Percentiles rank a stretch among this genome's conserved stretches.
phyloP scores from a whole-genome alignment of 805 yeast species.

The Tanozyma kutaoensis region DNA sequence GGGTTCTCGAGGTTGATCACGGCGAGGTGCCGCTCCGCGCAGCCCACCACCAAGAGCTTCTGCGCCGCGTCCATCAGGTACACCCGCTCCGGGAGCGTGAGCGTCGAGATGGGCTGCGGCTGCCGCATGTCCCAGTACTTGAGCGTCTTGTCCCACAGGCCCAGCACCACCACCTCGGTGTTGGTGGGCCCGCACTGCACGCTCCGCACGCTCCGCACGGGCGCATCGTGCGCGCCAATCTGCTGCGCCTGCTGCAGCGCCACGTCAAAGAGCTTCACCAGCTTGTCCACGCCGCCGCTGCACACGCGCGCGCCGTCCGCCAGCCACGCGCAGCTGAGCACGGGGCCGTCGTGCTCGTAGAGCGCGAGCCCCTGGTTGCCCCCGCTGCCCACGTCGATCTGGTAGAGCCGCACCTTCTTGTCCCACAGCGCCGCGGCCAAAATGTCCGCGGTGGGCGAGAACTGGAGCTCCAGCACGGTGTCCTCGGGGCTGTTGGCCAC shows the following conservation, averaged over 20 bases:
- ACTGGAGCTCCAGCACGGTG: constrained; percentile 69
- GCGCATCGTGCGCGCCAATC: constrained; percentile 74
- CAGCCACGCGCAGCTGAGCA: constrained; percentile 70
- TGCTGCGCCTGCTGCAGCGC: constrained; percentile 73
- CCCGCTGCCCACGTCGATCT: constrained; percentile 59
- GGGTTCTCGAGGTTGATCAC: constrained; percentile 77
- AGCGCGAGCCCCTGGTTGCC: constrained; percentile 79
- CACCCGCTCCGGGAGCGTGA: constrained; percentile 80
- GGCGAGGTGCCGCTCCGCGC: constrained; percentile 78
- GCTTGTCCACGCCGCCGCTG: constrained; percentile 86
- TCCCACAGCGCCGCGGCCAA: constrained; percentile 89
- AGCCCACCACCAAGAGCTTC: constrained; percentile 79
- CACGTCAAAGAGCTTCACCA: constrained; percentile 71
- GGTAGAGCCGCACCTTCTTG: constrained; percentile 85
- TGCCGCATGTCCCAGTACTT: constrained; percentile 91
- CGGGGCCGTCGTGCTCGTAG: constrained; percentile 85
- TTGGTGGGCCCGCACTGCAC: constrained; percentile 81
- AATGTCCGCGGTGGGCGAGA: constrained; percentile 77
- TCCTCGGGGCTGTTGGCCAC: constrained; percentile 84
- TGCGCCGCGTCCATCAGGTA: constrained; percentile 79
- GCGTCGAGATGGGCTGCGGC: constrained; percentile 68
- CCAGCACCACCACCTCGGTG: constrained; percentile 73
- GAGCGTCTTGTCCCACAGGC: constrained; percentile 94
- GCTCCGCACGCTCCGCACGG: constrained; percentile 61
- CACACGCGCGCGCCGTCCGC: constrained; percentile 78